These are phyloP conservation scores for Auricularia sp. DNA, from an alignment of 768 basidiomycete genomes.

Conservation along the genomic window DNA sequence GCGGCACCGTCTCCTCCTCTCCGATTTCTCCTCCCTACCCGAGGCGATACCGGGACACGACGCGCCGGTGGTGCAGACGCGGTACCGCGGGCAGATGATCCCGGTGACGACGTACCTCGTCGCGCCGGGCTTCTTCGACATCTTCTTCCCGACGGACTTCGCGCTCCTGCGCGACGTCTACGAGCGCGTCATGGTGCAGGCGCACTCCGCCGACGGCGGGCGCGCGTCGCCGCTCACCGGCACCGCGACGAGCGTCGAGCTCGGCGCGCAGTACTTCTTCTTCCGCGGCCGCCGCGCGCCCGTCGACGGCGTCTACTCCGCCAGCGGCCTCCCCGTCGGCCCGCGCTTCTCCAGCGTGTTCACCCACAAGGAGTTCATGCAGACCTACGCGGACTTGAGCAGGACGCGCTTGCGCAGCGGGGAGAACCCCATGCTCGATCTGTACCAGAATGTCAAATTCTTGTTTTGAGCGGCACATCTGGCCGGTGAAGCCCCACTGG, in stretches of 20 bases:
- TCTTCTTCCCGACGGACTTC: slow-evolving; percentile 96
- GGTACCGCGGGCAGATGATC: slow-evolving; percentile 73
- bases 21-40: slow-evolving; percentile 84
- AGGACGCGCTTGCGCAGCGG: slow-evolving; percentile 67
- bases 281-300: slow-evolving; percentile 49
- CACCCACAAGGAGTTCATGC: slow-evolving; percentile 81
- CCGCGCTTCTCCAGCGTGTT: slow-evolving; percentile 78
- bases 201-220: slow-evolving; percentile 17
- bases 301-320: slow-evolving; percentile 59
- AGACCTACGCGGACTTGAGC: slow-evolving; percentile 67
- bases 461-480: slow-evolving; percentile 46
- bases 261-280: slow-evolving; percentile 63
- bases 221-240: slow-evolving; percentile 45
- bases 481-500: no score
- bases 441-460: slow-evolving; percentile 90
- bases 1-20: slow-evolving; percentile 84
- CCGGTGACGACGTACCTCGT: slow-evolving; percentile 88
- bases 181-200: slow-evolving; percentile 65
- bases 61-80: slow-evolving; percentile 93
- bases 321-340: slow-evolving; percentile 70
- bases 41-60: slow-evolving; percentile 70
- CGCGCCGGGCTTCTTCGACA: slow-evolving; percentile 93
- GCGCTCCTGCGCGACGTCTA: slow-evolving; percentile 81
- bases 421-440: slow-evolving; percentile 81
- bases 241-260: slow-evolving; percentile 38